These are phyloP conservation scores for Mortierella hygrophila DNA, from an alignment of 192 early-diverging fungal genomes.

Conservation along the genomic window DNA sequence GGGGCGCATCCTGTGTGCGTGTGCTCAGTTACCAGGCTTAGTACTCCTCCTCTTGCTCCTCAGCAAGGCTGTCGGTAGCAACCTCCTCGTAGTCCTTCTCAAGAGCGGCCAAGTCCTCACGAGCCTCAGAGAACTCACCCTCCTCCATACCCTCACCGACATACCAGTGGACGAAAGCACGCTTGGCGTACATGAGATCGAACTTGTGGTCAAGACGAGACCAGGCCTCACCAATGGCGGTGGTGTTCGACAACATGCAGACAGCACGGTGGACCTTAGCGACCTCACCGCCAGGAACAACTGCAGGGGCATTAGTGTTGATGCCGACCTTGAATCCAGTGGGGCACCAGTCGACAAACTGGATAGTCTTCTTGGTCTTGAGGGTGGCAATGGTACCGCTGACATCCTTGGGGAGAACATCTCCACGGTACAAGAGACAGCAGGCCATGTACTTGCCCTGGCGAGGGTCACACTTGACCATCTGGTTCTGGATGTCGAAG, in stretches of 20 bases:
- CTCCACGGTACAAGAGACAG: slow-evolving; percentile 99
- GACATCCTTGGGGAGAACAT: slow-evolving; percentile 99
- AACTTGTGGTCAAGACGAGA: slow-evolving; percentile 99
- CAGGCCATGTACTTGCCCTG: slow-evolving; percentile 99
- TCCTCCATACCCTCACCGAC: slow-evolving; percentile 99
- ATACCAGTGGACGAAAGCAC: slow-evolving; percentile 99
- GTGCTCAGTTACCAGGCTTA: background rate
- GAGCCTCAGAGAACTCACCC: slow-evolving; percentile 99
- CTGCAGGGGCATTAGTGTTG: slow-evolving; percentile 92
- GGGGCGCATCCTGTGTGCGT: too few species aligned
- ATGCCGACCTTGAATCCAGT: slow-evolving; percentile 99
- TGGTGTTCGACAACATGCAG: slow-evolving; percentile 99
- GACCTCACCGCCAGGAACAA: slow-evolving; percentile 78
- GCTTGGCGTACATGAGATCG: slow-evolving; percentile 99
- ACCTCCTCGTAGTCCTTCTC: slow-evolving; percentile 99
- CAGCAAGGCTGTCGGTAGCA: slow-evolving; percentile 78
- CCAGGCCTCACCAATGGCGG: slow-evolving; percentile 99
- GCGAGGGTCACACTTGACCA: slow-evolving; percentile 99
- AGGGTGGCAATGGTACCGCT: slow-evolving; percentile 90
- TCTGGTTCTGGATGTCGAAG: slow-evolving; percentile 99
- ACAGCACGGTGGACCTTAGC: slow-evolving; percentile 97
- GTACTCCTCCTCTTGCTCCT: background rate
- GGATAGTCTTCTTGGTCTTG: slow-evolving; percentile 97
- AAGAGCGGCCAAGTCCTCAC: slow-evolving; percentile 99
- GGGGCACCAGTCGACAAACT: slow-evolving; percentile 99